These are phyloP conservation scores for Yamadazyma diospyri DNA, from an alignment of 1,139 yeast genomes.

Conservation along the genomic window DNA sequence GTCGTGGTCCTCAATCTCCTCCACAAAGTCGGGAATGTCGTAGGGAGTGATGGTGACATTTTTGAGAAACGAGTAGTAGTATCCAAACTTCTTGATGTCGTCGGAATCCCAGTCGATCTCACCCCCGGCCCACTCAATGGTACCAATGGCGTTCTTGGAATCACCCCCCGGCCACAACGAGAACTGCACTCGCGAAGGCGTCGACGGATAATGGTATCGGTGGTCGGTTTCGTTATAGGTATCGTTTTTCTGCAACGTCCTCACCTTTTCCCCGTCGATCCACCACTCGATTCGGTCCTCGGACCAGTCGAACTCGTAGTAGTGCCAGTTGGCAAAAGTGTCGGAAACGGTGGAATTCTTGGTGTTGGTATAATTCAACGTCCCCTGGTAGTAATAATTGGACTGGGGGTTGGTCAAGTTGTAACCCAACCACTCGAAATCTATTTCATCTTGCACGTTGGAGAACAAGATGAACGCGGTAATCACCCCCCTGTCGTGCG, in stretches of 20 bases:
- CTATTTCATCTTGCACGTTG: constrained; percentile 87
- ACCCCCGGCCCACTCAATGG: constrained; percentile 95
- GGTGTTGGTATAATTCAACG: constrained; percentile 62
- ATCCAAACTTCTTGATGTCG: constrained; percentile 73
- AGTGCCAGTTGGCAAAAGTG: constrained; percentile 70
- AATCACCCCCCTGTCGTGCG: constrained; percentile 77
- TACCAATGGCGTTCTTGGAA: constrained; percentile 62
- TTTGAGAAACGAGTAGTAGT: constrained; percentile 65
- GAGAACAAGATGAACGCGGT: constrained; percentile 84
- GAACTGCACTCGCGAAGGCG: constrained; percentile 82
- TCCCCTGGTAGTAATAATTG: constrained; percentile 77
- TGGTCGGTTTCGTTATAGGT: constrained; percentile 67
- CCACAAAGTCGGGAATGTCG: constrained; percentile 56
- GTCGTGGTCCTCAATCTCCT: constrained; percentile 20
- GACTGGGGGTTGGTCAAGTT: constrained; percentile 65
- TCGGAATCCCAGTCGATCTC: constrained; percentile 73
- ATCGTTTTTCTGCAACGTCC: constrained; percentile 62
- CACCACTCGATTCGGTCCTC: constrained; percentile 71
- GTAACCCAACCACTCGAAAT: constrained; percentile 80
- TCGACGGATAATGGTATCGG: constrained; percentile 73
- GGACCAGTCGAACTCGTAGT: constrained; percentile 80
- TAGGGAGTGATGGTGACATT: constrained; percentile 62
- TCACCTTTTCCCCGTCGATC: constrained; percentile 65
- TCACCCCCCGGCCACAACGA: constrained; percentile 95
- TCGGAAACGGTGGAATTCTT: constrained; percentile 41